A percentile compares a stretch with the other conserved stretches of the same genome.
Evolutionary conservation across 2,329 filamentous ascomycete genomes (phyloP).

Genomic region (Colletotrichum eremochloae): DNA sequence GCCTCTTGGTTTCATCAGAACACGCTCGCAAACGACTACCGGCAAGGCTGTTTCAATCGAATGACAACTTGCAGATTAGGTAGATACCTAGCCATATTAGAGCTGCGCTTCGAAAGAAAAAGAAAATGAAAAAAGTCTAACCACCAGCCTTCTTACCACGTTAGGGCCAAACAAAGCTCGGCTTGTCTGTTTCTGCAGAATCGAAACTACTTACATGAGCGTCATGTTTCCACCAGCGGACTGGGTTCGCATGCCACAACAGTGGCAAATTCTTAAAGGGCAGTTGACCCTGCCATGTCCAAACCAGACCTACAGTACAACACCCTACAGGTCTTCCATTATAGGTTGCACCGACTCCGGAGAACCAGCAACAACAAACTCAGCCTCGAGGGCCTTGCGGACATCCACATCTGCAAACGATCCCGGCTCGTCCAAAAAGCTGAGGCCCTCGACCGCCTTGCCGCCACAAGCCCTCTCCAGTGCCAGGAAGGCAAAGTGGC

Average conservation of each 20-base stretch:
- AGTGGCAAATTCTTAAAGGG: not conserved
- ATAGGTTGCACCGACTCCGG: slow-evolving; percentile 12
- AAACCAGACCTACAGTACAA: not conserved
- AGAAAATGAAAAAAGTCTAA: no score
- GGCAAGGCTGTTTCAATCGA: not conserved
- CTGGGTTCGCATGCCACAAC: not conserved
- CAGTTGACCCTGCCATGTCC: not conserved
- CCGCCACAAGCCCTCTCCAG: slow-evolving; percentile 84
- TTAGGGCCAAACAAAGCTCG: not conserved
- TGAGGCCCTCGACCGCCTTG: slow-evolving; percentile 70
- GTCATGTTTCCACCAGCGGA: not conserved
- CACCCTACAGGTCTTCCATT: slow-evolving; percentile 25
- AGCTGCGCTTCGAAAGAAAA: no score
- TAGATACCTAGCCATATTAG: not conserved
- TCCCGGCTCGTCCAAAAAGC: slow-evolving; percentile 58
- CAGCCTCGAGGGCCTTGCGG: slow-evolving; percentile 47
- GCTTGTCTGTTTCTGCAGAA: not conserved
- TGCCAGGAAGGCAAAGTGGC: slow-evolving; percentile 88
- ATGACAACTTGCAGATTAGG: not conserved
- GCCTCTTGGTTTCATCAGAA: not conserved
- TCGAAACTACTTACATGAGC: no score
- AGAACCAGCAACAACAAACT: slow-evolving; percentile 44
- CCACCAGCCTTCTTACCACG: not conserved
- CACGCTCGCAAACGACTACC: not conserved
- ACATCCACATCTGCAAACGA: slow-evolving; percentile 52